Conservation (phyloP, 1,284 basidiomycete genomes). For the Ceratobasidium sp. region DNA sequence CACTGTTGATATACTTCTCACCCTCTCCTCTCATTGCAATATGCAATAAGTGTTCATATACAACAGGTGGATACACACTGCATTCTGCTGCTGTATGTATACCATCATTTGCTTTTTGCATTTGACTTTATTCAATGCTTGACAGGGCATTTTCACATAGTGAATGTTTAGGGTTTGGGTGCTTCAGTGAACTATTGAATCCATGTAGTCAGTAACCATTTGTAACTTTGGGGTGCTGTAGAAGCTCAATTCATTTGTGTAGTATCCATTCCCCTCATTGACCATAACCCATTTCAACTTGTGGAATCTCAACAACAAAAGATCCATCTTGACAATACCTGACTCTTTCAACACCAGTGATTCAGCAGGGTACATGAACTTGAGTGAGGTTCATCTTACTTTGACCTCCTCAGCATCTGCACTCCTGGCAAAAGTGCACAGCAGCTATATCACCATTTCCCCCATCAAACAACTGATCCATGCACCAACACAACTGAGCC, state of each 20-base stretch:
- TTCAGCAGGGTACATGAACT: too few relatives aligned
- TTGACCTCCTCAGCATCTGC: neutral
- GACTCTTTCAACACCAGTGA: too few relatives aligned
- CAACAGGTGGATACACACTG: conserved; percentile 13
- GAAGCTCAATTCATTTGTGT: neutral
- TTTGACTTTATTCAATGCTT: conserved; percentile 28
- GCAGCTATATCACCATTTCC: conserved; percentile 5
- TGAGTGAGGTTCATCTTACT: conserved; percentile 17
- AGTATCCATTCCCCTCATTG: conserved; percentile 45
- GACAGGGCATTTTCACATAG: conserved; percentile 40
- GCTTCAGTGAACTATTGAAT: too few relatives aligned
- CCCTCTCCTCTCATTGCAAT: too few relatives aligned
- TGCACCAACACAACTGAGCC: too few relatives aligned
- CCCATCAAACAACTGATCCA: neutral
- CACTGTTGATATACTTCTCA: too few relatives aligned
- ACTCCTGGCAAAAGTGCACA: conserved; percentile 6
- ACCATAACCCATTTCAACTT: conserved; percentile 48
- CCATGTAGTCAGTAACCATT: too few relatives aligned
- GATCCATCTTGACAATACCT: conserved; percentile 45
- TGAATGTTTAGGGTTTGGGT: conserved; percentile 41
- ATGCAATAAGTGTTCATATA: neutral
- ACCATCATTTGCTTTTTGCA: conserved; percentile 35
- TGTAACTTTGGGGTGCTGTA: conserved; percentile 17
- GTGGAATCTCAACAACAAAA: conserved; percentile 48
- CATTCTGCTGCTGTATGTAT: conserved; percentile 36